A percentile compares a stretch with the other conserved stretches of the same genome.
Conservation (phyloP, 768 basidiomycete genomes). For the Kondoa malvinella region DNA sequence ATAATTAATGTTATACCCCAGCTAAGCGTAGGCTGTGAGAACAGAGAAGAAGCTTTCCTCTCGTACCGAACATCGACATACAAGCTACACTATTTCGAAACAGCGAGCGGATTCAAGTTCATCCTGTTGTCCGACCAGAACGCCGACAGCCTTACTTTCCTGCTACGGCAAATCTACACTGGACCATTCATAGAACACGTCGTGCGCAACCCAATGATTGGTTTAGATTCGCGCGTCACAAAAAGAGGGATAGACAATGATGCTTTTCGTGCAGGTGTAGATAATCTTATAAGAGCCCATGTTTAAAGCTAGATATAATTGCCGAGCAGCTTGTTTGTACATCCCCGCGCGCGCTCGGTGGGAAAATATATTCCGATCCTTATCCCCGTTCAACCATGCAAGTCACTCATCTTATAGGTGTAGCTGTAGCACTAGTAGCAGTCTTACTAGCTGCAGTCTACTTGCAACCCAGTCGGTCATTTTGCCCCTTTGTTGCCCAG, state of each 20-base stretch:
- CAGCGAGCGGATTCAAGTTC: conserved; percentile 82
- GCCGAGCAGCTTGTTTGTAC: not conserved
- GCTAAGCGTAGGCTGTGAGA: not conserved
- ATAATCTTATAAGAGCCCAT: conserved; percentile 42
- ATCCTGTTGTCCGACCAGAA: conserved; percentile 78
- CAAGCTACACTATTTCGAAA: conserved; percentile 84
- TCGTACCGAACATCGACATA: conserved; percentile 81
- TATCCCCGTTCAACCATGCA: too few relatives aligned
- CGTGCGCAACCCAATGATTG: conserved; percentile 72
- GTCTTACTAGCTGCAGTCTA: not conserved
- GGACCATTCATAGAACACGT: conserved; percentile 89
- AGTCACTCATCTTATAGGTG: not conserved
- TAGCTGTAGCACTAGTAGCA: not conserved
- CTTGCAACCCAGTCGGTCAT: not conserved
- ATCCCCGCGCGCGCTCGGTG: too few relatives aligned
- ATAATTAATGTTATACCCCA: not conserved
- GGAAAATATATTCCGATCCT: too few relatives aligned
- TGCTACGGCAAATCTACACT: conserved; percentile 68
- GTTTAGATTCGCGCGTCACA: conserved; percentile 52
- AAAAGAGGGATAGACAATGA: conserved; percentile 83
- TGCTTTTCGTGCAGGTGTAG: conserved; percentile 63
- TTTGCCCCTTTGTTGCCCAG: not conserved
- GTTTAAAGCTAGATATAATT: not conserved
- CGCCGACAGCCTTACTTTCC: conserved; percentile 43
- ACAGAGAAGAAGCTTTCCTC: conserved; percentile 76